These are phyloP conservation scores for Persicaria tinctoria DNA, from an alignment of 148 eudicot genomes.

Conservation along the genomic window DNA sequence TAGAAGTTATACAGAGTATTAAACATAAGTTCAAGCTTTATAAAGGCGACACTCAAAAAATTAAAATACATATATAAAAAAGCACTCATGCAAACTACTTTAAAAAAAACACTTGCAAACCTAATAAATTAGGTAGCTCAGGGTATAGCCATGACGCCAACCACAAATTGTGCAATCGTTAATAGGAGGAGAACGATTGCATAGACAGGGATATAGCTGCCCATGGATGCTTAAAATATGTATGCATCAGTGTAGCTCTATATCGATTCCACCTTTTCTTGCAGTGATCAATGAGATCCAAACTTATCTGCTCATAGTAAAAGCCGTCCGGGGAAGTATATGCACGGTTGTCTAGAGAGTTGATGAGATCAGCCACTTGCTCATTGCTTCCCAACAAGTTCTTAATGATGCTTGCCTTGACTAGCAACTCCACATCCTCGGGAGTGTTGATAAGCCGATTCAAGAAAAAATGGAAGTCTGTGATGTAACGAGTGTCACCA, in stretches of 20 bases:
- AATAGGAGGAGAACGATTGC: slow-evolving; percentile 24
- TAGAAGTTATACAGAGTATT: too few relatives aligned
- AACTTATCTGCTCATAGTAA: slow-evolving; percentile 15
- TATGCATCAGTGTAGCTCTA: slow-evolving; percentile 22
- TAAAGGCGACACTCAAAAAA: too few relatives aligned
- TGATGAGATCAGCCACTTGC: slow-evolving; percentile 25
- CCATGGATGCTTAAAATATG: slow-evolving; percentile 30
- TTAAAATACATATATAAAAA: too few relatives aligned
- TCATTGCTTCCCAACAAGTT: slow-evolving; percentile 27
- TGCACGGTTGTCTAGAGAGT: slow-evolving; percentile 19
- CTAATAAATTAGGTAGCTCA: too few relatives aligned
- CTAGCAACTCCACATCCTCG: slow-evolving; percentile 29
- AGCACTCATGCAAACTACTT: too few relatives aligned
- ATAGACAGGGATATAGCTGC: slow-evolving; percentile 21
- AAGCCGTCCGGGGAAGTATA: slow-evolving; percentile 4
- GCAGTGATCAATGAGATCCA: slow-evolving; percentile 14
- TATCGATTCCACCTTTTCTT: slow-evolving; percentile 17
- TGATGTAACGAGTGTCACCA: slow-evolving; percentile 16
- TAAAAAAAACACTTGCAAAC: too few relatives aligned
- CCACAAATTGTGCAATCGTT: not conserved
- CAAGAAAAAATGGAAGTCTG: slow-evolving; percentile 29
- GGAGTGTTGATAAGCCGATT: slow-evolving; percentile 31
- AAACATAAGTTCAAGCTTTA: too few relatives aligned
- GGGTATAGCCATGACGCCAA: not conserved
- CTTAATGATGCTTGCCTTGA: slow-evolving; percentile 24